Conservation (phyloP, 2,329 filamentous ascomycete species). For the Penicillium sp. region DNA sequence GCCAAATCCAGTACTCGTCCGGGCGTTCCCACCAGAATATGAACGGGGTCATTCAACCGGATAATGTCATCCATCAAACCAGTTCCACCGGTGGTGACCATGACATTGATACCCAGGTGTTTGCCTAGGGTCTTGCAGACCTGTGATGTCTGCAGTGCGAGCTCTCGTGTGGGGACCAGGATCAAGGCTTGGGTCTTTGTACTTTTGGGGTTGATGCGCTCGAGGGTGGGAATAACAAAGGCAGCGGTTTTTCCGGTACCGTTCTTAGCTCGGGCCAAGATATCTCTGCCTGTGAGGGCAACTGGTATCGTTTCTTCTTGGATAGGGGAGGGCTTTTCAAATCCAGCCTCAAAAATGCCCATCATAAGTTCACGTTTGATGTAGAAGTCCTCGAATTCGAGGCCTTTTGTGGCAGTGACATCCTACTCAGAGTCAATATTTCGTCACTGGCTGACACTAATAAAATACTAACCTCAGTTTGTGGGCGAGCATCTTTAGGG, state of each 20-base stretch:
- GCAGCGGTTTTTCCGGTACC: constrained; percentile 97
- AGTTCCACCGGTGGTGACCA: constrained; percentile 97
- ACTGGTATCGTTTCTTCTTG: constrained; percentile 99
- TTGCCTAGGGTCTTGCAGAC: constrained; percentile 98
- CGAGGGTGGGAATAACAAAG: constrained; percentile 89
- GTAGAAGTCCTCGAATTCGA: constrained; percentile 95
- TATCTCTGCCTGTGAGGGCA: constrained; percentile 85
- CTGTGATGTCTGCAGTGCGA: constrained; percentile 96
- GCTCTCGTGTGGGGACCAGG: constrained; percentile 88
- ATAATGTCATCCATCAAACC: constrained; percentile 94
- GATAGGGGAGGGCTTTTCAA: constrained; percentile 96
- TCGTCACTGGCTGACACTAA: background rate
- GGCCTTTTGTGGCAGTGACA: constrained; percentile 93
- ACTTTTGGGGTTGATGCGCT: constrained; percentile 93
- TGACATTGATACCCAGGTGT: constrained; percentile 93
- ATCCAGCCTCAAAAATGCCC: constrained; percentile 98
- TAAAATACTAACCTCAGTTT: constrained; percentile 39
- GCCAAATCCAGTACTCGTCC: constrained; percentile 93
- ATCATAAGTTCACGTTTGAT: constrained; percentile 93
- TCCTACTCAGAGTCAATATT: constrained; percentile 51
- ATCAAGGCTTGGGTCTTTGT: constrained; percentile 95
- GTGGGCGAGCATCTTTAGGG: constrained; percentile 42
- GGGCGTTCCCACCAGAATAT: constrained; percentile 94
- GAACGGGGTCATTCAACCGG: constrained; percentile 83
- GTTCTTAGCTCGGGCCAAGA: constrained; percentile 94